Base-by-base conservation (phyloP, 176 grass and related monocot species). In the Triticum dicoccoides region DNA sequence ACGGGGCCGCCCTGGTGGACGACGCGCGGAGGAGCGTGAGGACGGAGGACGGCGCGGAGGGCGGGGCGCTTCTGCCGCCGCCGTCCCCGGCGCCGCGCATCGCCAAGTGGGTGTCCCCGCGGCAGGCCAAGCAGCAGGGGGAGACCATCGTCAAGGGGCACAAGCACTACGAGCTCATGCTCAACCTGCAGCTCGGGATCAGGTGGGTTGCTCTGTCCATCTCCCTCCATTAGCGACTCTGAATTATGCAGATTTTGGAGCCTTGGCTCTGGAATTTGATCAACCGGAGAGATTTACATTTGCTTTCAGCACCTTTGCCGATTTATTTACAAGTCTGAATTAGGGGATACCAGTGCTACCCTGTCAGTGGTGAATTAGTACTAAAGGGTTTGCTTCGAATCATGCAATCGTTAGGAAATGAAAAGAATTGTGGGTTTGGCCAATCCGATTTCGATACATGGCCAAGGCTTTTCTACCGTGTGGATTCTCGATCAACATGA, bases 131-230 rank as follows among this genome's bases (percentile, higher is more conserved):
- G 83, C 91, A 41, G n/a, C 97, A 99, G 83, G 97, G 97, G 30
- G 88, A 91, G 73, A 96, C 82, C 80, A 99, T 99, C 63, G 90
- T 88, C 58, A 93, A 90, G 77, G 97, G 94, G 14, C 97, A 99
- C 86, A 92, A 95, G 83, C 88, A 96, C 85, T 99, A 94, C 84
- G 92, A 93, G 80, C 94, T 99, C 25, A 99, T 99, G 94, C 90
- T 99, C 32, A 99, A 99, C 81, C 84, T 99, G 84, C 94, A 99
- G 83, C 97, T 99, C 17, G 97, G 97, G 15, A 96, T 99, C 86
- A 99, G 97, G 97, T 96, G 80, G 18, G 52, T 61, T 14, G 29
- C 9, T 56, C 5, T 5, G 21, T 6, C 58, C 11, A 15, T n/a
- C 73, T 72, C 13, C 63, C 63, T 82, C 47, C 47, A 18, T 54